Conservation (phyloP, 805 yeast genomes). For the Candida sakaeoensis region DNA sequence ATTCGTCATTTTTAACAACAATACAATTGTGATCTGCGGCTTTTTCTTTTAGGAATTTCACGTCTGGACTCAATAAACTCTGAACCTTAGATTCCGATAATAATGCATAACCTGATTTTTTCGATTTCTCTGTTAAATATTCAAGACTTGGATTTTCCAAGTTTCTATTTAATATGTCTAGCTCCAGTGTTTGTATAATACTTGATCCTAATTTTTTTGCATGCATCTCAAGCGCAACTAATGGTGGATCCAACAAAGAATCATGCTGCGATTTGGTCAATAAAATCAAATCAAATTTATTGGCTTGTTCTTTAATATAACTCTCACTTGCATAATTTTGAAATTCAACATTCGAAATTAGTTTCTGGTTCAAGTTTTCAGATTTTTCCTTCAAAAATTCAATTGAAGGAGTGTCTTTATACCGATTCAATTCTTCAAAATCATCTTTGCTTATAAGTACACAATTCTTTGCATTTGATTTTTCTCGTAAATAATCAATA, state of each 20-base stretch:
- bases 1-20: constrained; percentile 10
- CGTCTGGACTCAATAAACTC: constrained; percentile 16
- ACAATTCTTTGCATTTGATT: constrained; percentile 10
- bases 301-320: constrained; percentile 12
- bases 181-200: constrained; percentile 5
- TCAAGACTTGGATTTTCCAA: constrained; percentile 14
- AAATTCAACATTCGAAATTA: constrained; percentile 11
- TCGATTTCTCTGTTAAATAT: constrained; percentile 16
- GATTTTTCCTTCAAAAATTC: constrained; percentile 32
- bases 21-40: constrained; percentile 11
- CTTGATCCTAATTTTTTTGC: constrained; percentile 6
- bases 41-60: constrained; percentile 19
- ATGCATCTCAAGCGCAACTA: not conserved
- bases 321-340: constrained; percentile 11
- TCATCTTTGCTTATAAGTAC: constrained; percentile 11
- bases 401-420: constrained; percentile 20
- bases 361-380: constrained; percentile 13
- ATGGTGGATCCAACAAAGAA: constrained; percentile 6
- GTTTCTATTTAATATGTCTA: constrained; percentile 15
- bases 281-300: constrained; percentile 12
- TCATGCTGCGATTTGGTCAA: constrained; percentile 15
- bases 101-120: constrained; percentile 3
- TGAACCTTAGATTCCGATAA: constrained; percentile 11
- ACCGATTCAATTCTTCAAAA: constrained; percentile 6
- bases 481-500: constrained; percentile 9